Conservation (phyloP, 768 basidiomycete species). For the Fomitopsis pulvina region DNA sequence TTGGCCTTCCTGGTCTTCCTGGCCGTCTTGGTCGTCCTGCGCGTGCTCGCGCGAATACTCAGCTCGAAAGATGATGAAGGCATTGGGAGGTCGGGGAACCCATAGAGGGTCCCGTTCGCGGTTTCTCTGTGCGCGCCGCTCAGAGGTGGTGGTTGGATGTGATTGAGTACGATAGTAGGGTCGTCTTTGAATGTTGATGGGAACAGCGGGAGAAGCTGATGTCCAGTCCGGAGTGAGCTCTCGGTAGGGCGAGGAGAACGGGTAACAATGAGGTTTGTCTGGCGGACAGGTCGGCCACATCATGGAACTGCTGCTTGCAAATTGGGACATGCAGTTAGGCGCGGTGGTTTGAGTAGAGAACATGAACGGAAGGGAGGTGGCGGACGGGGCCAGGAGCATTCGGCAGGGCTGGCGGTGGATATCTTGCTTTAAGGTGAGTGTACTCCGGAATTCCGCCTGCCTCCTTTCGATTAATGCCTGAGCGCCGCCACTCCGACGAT, state of each 20-base stretch:
- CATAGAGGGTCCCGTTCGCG: slow-evolving; percentile 45
- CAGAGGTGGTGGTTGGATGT: slow-evolving; percentile 27
- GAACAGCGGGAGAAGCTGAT: neutral
- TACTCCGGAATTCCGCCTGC: neutral
- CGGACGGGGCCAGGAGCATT: neutral
- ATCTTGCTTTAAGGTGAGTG: neutral
- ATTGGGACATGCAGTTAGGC: neutral
- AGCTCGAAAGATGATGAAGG: slow-evolving; percentile 71
- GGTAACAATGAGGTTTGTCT: neutral
- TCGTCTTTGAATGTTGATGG: neutral
- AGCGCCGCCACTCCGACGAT: neutral
- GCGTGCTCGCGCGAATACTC: slow-evolving; percentile 47
- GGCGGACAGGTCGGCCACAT: neutral
- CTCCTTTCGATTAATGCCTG: slow-evolving; percentile 1
- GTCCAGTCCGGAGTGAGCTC: neutral
- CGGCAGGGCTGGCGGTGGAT: too few relatives aligned
- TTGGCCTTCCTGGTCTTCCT: too few relatives aligned
- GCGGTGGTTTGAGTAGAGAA: neutral
- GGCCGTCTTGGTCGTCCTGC: slow-evolving; percentile 28
- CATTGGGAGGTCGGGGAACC: slow-evolving; percentile 62
- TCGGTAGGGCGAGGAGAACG: neutral
- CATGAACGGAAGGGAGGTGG: neutral
- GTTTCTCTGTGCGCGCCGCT: slow-evolving; percentile 32
- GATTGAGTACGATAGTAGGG: neutral
- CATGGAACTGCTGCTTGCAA: neutral